Percentiles rank a stretch among this genome's conserved stretches.
Conservation (phyloP, 805 yeast genomes). For the Hagleromyces aurorensis region DNA sequence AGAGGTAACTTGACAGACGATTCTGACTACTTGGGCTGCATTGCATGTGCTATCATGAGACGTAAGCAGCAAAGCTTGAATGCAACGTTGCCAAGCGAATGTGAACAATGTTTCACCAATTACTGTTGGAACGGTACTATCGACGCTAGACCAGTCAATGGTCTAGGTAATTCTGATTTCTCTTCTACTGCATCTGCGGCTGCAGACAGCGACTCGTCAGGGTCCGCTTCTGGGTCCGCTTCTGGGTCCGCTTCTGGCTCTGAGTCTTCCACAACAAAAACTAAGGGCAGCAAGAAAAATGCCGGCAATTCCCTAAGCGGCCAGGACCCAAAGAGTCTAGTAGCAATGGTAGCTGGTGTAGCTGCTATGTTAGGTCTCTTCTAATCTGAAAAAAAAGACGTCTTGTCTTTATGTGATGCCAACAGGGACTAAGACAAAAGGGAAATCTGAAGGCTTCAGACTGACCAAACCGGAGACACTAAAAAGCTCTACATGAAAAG, state of each 20-base stretch:
- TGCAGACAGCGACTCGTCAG: not conserved
- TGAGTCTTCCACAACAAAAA: no score
- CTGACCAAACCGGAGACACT: no score
- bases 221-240: slow-evolving; percentile 3
- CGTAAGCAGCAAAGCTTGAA: slow-evolving; percentile 68
- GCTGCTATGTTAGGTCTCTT: no score
- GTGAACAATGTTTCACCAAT: slow-evolving; percentile 58
- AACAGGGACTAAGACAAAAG: no score
- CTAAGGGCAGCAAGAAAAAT: slow-evolving; percentile 1
- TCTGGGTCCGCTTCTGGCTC: no score
- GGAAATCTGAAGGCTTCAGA: no score
- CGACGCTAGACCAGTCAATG: slow-evolving; percentile 31
- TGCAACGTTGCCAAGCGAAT: slow-evolving; percentile 53
- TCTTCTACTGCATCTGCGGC: slow-evolving; percentile 5
- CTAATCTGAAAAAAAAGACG: no score
- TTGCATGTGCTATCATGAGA: slow-evolving; percentile 77
- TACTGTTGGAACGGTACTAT: slow-evolving; percentile 59
- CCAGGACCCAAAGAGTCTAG: no score
- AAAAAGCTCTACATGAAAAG: no score
- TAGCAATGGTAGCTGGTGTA: no score
- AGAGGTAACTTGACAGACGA: slow-evolving; percentile 62
- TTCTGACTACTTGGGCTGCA: slow-evolving; percentile 61
- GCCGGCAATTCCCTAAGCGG: no score
- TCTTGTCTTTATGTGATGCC: no score
- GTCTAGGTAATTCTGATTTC: slow-evolving; percentile 12